Evolutionary conservation across 805 yeast species (phyloP).

Genomic region (Ogataea populi-albae): DNA sequence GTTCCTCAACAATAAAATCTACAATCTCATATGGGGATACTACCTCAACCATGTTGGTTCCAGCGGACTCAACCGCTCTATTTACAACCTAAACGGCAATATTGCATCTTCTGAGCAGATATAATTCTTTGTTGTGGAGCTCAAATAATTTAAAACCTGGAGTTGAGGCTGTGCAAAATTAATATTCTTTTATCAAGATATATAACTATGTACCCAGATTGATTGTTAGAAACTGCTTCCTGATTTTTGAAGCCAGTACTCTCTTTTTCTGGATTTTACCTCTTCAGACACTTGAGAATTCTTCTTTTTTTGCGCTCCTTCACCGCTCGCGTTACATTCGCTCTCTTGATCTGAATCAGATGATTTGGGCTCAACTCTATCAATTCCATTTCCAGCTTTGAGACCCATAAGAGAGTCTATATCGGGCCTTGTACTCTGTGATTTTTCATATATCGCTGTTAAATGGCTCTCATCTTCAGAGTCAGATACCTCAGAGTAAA

Average conservation of each 20-base stretch:
- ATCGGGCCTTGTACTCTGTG: constrained; percentile 14
- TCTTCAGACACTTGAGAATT: constrained; percentile 2
- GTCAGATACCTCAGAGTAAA: constrained; percentile 26
- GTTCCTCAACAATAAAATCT: constrained; percentile 30
- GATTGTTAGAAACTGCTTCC: constrained; percentile 18
- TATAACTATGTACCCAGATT: no score
- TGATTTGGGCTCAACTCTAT: constrained; percentile 2
- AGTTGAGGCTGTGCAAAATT: no score
- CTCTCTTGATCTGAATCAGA: constrained; percentile 4
- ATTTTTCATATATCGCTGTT: constrained; percentile 17
- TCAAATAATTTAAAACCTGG: no score
- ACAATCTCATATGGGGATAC: constrained; percentile 36
- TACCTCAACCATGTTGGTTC: no score
- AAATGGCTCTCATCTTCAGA: constrained; percentile 25
- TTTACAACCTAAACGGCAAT: no score
- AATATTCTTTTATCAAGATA: no score
- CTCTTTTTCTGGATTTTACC: constrained; percentile 23
- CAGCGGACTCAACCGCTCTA: no score
- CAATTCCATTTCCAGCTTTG: constrained; percentile 17
- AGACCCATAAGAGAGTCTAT: constrained; percentile 25
- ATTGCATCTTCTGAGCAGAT: no score
- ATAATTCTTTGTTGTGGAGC: no score
- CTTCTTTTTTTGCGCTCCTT: constrained; percentile 1
- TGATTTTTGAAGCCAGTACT: constrained; percentile 39
- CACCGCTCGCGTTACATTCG: background rate